phyloP scores from a whole-genome alignment of 345 rosid species.

The Salix udensis region DNA sequence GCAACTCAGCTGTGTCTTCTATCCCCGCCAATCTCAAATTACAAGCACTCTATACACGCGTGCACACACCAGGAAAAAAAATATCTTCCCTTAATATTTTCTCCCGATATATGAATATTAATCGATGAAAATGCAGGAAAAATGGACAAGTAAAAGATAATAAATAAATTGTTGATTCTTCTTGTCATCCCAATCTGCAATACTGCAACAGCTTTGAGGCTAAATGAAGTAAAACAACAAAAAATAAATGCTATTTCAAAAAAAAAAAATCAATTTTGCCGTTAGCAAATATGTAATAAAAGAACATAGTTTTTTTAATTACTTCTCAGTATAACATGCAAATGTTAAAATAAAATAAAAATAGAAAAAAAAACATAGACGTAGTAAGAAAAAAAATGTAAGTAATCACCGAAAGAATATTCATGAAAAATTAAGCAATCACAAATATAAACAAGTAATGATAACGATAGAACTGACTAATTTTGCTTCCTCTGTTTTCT shows the following conservation, averaged over 20 bases:
- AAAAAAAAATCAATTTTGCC: background rate
- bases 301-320: background rate
- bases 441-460: background rate
- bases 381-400: background rate
- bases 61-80: background rate
- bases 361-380: background rate
- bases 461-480: background rate
- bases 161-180: background rate
- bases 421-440: background rate
- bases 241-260: background rate
- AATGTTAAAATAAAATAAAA: background rate
- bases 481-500: conserved; percentile 3
- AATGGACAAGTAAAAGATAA: background rate
- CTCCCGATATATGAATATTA: background rate
- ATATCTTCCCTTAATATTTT: background rate
- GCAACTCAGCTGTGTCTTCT: conserved; percentile 72
- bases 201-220: background rate
- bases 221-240: background rate
- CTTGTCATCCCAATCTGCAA: background rate
- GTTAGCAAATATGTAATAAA: background rate
- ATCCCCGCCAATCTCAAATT: conserved; percentile 81
- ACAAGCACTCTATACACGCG: conserved; percentile 63
- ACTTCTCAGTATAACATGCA: background rate
- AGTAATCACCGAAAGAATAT: background rate
- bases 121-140: background rate